These are phyloP conservation scores for Blastomyces parvus DNA, from an alignment of 2,329 filamentous ascomycete species.

Conservation along the genomic window DNA sequence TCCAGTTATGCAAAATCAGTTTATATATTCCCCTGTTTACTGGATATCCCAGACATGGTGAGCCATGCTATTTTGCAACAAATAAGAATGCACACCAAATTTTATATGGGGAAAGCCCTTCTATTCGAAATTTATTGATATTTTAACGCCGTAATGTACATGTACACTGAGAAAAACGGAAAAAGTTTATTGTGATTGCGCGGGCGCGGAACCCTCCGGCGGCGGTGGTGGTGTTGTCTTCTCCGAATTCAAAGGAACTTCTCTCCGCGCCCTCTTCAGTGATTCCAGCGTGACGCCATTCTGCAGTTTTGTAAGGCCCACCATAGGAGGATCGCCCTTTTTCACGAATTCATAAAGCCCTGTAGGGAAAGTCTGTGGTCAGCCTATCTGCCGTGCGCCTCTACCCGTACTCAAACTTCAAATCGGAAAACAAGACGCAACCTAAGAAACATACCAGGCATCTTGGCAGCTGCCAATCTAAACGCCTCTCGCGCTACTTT, in stretches of 20 bases:
- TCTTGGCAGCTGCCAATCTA: conserved; percentile 83
- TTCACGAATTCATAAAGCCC: conserved; percentile 77
- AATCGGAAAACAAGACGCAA: background rate
- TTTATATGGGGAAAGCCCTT: background rate
- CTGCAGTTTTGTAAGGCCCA: conserved; percentile 82
- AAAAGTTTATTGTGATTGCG: conserved; percentile 1
- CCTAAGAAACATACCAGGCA: conserved; percentile 59
- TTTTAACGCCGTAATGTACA: conserved; percentile 9
- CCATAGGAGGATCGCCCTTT: conserved; percentile 80
- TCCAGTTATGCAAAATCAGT: background rate
- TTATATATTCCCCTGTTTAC: background rate
- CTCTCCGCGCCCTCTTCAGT: conserved; percentile 68
- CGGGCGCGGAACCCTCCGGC: background rate
- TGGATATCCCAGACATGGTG: background rate
- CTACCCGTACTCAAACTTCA: too few relatives aligned
- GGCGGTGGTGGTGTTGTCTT: background rate
- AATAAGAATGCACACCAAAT: background rate
- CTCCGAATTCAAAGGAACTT: conserved; percentile 40
- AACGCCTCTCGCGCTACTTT: conserved; percentile 91
- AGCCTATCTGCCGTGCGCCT: background rate
- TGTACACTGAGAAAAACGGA: background rate
- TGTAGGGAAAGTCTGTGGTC: conserved; percentile 14
- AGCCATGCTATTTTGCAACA: background rate
- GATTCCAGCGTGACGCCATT: conserved; percentile 73
- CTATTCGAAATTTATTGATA: conserved; percentile 1